Conservation (phyloP, 78 protist species). For the Chrysochromulina tobinii region DNA sequence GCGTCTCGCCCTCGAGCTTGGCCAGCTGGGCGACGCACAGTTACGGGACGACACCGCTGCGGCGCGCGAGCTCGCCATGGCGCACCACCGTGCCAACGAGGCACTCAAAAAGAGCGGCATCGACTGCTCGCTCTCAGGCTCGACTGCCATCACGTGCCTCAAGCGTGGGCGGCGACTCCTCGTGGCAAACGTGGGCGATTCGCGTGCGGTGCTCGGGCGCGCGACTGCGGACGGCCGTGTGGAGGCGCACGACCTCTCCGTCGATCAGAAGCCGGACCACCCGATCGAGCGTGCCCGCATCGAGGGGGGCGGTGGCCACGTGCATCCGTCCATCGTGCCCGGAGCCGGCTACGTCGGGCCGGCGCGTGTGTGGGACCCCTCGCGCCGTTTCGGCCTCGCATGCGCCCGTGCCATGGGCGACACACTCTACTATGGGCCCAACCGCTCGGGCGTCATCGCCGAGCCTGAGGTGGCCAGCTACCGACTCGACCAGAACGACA, state of each 20-base stretch:
- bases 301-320: constrained; percentile 64
- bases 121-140: neutral
- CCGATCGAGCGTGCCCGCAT: constrained; percentile 64
- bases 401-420: neutral
- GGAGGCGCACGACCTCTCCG: neutral
- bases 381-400: neutral
- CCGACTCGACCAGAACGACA: neutral
- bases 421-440: neutral
- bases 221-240: neutral
- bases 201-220: neutral
- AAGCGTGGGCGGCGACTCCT: neutral
- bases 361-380: neutral
- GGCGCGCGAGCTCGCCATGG: neutral
- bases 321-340: neutral
- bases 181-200: neutral
- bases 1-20: neutral
- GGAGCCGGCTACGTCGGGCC: neutral
- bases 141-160: neutral
- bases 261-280: constrained; percentile 57
- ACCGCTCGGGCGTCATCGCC: neutral
- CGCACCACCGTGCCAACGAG: neutral
- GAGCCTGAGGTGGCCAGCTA: neutral
- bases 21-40: neutral
- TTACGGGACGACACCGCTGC: neutral
- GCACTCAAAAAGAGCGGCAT: neutral